Evolutionary conservation across 2,329 filamentous ascomycete genomes (phyloP).

Genomic region (Leptodontidium sp.): DNA sequence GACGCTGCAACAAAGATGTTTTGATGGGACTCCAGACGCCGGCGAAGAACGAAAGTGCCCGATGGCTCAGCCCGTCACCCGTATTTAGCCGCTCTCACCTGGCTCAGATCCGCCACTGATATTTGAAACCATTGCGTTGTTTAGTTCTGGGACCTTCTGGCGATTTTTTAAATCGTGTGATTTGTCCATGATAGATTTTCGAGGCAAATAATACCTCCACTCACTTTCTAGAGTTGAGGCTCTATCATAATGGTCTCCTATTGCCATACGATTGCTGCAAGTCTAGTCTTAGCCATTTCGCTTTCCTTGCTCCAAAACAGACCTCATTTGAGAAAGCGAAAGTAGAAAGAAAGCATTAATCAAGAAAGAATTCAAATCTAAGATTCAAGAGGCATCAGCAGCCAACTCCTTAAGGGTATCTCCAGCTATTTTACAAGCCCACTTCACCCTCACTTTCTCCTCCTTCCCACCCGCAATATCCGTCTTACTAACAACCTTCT

Average conservation of each 20-base stretch:
- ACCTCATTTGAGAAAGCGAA: neutral
- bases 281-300: too few species aligned
- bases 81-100: slow-evolving; percentile 12
- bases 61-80: slow-evolving; percentile 9
- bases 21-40: slow-evolving; percentile 14
- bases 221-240: neutral
- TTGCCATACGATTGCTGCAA: too few species aligned
- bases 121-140: slow-evolving; percentile 6
- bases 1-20: slow-evolving; percentile 22
- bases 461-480: slow-evolving; percentile 59
- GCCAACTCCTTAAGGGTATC: slow-evolving; percentile 43
- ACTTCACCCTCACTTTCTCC: slow-evolving; percentile 57
- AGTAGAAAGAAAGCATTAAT: neutral
- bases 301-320: too few species aligned
- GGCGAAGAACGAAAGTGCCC: slow-evolving; percentile 15
- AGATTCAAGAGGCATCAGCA: slow-evolving; percentile 17
- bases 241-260: neutral
- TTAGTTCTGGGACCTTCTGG: slow-evolving; percentile 19
- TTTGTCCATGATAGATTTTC: neutral
- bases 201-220: too few species aligned
- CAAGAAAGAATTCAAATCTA: neutral
- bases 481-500: slow-evolving; percentile 75
- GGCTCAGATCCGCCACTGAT: neutral
- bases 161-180: neutral
- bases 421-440: slow-evolving; percentile 55